Base-by-base conservation (phyloP, 257 asterid genomes). In the Sherardia arvensis region DNA sequence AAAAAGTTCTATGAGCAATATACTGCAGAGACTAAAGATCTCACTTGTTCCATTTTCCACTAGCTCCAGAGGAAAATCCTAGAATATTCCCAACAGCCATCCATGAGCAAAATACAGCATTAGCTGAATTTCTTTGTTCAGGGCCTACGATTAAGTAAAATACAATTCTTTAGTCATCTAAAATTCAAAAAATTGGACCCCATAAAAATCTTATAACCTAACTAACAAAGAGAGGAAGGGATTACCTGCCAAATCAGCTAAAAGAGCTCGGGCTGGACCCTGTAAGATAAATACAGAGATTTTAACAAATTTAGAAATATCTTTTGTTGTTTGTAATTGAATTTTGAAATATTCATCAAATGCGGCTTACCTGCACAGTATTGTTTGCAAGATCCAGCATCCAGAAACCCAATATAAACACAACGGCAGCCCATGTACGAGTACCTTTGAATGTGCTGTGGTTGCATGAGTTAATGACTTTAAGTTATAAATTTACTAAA, bases 241-340 rank as follows among this genome's bases (percentile, higher is more conserved):
- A 47, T 61, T 83, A 87, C 99, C 97, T 70, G 99, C 84, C 79
- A 93, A 87, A 82, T 93, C 99, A 78, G 96, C 99, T 75, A 93
- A 81, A 74, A 93, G 97, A 74, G 99, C 99, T 70, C 99, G 96
- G 71, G 99, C 99, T n/a, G 97, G 99, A 55, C 99, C 99, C 97
- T 90, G 66, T 53, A 71, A 27, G 72, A 69, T 36, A 64, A 30
- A 64, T 12, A n/a, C 21, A 71, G 25, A 61, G 23, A 69, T 59
- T 73, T 69, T 32, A 17, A 25, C 62, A 36, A 26, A 14, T 14
- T 3, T 22, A n/a, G 14, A 48, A 20, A 17, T 26, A 67, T 55
- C 32, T 21, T 26, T 62, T 7, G 17, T 18, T 23, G 32, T 9
- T 29, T 5, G 29, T 22, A 64, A 56, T 29, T 20, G 48, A 69